Evolutionary conservation across 2,329 filamentous ascomycete species (phyloP), one percentile per base, ranked within the genome.

Genomic region (Trichoderma polysporum): DNA sequence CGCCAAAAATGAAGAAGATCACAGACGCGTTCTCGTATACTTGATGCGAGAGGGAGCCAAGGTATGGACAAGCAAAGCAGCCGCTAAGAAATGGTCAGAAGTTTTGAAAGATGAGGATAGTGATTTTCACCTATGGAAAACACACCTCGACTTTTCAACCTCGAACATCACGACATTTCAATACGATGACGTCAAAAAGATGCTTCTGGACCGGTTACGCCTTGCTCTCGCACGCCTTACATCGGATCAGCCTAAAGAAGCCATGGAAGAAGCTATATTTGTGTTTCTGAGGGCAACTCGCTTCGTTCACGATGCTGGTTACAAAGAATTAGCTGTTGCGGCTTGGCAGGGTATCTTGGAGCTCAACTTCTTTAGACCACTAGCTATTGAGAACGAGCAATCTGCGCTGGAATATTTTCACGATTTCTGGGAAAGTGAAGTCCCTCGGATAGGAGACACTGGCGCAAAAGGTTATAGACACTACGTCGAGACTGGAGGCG

Each of bases 361-460:
- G 74, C 82, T 90, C 61, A 88, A 86, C 19, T 85, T 93, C 68
- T 88, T 87, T 54, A 82, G 82, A 3, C 88, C 91, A 8, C n/a
- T 56, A 4, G 47, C 74, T 5, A 59, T 79, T 2, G 64, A 72
- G n/a, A 54, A 73, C 47, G 70, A 72, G 2, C 63, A 72, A 12
- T 70, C 69, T n/a, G 67, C 70, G 0, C 47, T 82, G 12, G 74
- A 77, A 2, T 74, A 74, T 0, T 91, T 97, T 69, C 81, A 86
- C 56, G 84, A 89, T 2, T 97, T 95, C 70, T 98, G 95, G 95
- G 93, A 97, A 68, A 91, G 88, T 66, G 94, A 97, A 74, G 84
- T 88, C 0, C 82, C 91, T 0, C 86, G 94, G 6, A 85, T 97
- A 63, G 94, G 94, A 10, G 94, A 98, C 71, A 73, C 79, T 0